Conservation (phyloP, 164 flowering plant genomes). For the Nymphaea colorata region DNA sequence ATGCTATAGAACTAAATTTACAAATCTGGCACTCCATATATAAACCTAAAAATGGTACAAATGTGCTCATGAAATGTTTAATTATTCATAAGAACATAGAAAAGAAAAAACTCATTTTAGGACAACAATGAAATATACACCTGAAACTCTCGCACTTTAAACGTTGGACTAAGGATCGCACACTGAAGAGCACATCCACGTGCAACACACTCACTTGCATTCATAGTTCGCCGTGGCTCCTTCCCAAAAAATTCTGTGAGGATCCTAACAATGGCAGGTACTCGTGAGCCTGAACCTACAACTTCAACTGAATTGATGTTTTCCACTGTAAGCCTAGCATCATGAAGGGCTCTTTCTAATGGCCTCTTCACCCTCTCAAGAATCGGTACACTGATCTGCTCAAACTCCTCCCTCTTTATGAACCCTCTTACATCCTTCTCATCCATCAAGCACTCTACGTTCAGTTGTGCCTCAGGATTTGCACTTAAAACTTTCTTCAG, state of each 20-base stretch:
- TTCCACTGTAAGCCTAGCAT: constrained; percentile 60
- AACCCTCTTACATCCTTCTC: constrained; percentile 82
- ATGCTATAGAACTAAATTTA: too few relatives aligned
- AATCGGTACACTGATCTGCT: constrained; percentile 59
- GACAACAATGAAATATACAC: constrained; percentile 14
- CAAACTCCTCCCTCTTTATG: constrained; percentile 87
- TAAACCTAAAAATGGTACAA: too few relatives aligned
- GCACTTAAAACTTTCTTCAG: constrained; percentile 86
- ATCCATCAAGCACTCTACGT: constrained; percentile 95
- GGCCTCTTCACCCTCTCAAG: constrained; percentile 79
- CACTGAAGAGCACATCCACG: constrained; percentile 78
- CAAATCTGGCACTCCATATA: too few relatives aligned
- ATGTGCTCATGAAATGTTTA: too few relatives aligned
- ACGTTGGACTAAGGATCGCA: constrained; percentile 87
- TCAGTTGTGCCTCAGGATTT: constrained; percentile 75
- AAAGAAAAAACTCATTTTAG: too few relatives aligned
- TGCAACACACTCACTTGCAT: constrained; percentile 94
- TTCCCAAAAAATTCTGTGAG: constrained; percentile 76
- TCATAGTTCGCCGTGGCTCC: constrained; percentile 91
- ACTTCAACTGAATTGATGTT: constrained; percentile 72
- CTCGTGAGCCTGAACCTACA: constrained; percentile 83
- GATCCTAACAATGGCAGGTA: constrained; percentile 78
- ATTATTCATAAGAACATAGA: too few relatives aligned
- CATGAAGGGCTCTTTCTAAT: constrained; percentile 65
- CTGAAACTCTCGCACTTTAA: constrained; percentile 89